Percentiles rank a stretch among this genome's conserved stretches.
These are phyloP conservation scores for Aethionema arabicum DNA, from an alignment of 345 rosid species.

Conservation along the genomic window DNA sequence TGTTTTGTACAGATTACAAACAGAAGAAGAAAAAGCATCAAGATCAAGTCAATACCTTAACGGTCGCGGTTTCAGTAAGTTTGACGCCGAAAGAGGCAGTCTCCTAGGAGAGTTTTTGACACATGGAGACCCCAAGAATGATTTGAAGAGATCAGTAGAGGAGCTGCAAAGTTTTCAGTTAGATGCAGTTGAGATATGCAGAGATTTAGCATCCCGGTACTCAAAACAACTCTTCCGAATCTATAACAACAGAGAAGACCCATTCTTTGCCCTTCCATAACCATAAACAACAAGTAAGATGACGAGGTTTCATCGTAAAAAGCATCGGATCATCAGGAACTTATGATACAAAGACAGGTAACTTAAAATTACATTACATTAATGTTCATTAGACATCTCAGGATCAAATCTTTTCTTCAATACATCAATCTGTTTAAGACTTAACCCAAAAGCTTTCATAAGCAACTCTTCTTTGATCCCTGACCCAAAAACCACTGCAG, in stretches of 20 bases:
- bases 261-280: no score
- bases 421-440: slow-evolving; percentile 51
- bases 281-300: no score
- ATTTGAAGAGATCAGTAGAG: slow-evolving; percentile 53
- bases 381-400: slow-evolving; percentile 30
- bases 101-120: slow-evolving; percentile 57
- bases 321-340: no score
- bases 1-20: slow-evolving; percentile 66
- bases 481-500: slow-evolving; percentile 71
- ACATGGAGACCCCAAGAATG: slow-evolving; percentile 53
- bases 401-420: slow-evolving; percentile 58
- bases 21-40: slow-evolving; percentile 48
- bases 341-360: no score
- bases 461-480: slow-evolving; percentile 60
- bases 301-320: no score
- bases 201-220: slow-evolving; percentile 49
- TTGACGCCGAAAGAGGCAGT: slow-evolving; percentile 64
- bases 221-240: slow-evolving; percentile 72
- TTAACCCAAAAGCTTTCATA: slow-evolving; percentile 80
- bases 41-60: slow-evolving; percentile 46
- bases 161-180: slow-evolving; percentile 45
- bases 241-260: slow-evolving; percentile 22
- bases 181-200: slow-evolving; percentile 50
- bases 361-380: background rate
- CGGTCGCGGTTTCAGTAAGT: slow-evolving; percentile 64